These are phyloP conservation scores for Oryza glaberrima DNA, from an alignment of 176 grass and related monocot genomes.

Conservation along the genomic window DNA sequence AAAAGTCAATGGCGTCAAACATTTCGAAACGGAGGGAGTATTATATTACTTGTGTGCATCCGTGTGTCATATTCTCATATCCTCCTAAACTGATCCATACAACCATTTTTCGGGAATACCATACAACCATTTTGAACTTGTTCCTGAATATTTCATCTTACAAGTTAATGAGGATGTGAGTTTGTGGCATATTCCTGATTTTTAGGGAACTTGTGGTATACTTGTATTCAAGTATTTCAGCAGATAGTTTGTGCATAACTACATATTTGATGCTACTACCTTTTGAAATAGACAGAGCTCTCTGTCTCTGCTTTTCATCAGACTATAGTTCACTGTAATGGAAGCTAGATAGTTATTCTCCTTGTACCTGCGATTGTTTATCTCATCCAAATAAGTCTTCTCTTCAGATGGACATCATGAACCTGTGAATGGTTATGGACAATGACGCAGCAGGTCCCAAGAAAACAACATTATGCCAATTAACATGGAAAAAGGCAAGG, in stretches of 20 bases:
- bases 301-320: background rate
- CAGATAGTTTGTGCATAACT: background rate
- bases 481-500: background rate
- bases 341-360: background rate
- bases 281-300: background rate
- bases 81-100: too few relatives aligned
- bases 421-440: background rate
- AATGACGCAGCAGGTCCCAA: background rate
- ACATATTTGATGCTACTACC: background rate
- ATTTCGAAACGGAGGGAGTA: too few relatives aligned
- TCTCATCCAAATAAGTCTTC: background rate
- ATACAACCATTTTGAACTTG: too few relatives aligned
- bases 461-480: background rate
- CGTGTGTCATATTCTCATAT: too few relatives aligned
- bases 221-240: background rate
- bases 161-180: background rate
- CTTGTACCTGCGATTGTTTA: background rate
- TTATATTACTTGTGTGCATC: background rate
- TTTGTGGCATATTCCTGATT: background rate
- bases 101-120: too few relatives aligned
- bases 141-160: background rate
- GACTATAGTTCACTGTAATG: background rate
- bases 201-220: background rate
- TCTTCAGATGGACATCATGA: background rate
- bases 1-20: too few relatives aligned